Evolutionary conservation across 2,329 filamentous ascomycete species (phyloP).

Genomic region (Pseudogymnoascus sp.): DNA sequence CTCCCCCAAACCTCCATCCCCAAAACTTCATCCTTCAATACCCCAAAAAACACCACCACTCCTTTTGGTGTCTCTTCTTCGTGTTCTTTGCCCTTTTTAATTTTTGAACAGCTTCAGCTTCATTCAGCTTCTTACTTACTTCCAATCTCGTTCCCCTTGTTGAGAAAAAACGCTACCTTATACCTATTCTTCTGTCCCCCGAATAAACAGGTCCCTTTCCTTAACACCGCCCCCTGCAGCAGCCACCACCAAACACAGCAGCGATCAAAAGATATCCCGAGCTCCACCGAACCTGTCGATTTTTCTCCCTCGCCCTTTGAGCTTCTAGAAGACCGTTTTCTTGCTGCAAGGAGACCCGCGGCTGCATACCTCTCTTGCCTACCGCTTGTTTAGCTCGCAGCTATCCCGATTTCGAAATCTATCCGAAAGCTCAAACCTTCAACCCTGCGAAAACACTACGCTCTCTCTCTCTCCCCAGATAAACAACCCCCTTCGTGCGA

Average conservation of each 20-base stretch:
- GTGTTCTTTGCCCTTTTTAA: conserved; percentile 16
- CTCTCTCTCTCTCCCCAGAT: background rate
- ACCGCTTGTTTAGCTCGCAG: background rate
- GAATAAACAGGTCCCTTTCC: background rate
- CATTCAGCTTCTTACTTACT: conserved; percentile 15
- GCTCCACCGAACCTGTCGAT: background rate
- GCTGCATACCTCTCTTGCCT: background rate
- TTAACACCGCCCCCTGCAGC: background rate
- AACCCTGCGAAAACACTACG: background rate
- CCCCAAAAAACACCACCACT: background rate
- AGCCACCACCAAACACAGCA: background rate
- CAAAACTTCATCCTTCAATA: background rate
- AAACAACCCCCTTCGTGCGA: background rate
- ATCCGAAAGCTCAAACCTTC: background rate
- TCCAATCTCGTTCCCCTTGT: conserved; percentile 11
- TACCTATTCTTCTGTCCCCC: conserved; percentile 18
- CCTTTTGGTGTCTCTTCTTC: conserved; percentile 12
- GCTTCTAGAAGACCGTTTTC: background rate
- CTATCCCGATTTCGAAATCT: background rate
- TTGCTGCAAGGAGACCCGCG: background rate
- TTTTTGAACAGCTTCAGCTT: conserved; percentile 10
- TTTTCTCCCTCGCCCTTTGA: background rate
- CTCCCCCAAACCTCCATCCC: background rate
- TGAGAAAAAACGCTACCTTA: conserved; percentile 15
- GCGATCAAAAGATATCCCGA: background rate